These are phyloP conservation scores for Fusarium sp. DNA, from an alignment of 2,329 filamentous ascomycete genomes.

Conservation along the genomic window DNA sequence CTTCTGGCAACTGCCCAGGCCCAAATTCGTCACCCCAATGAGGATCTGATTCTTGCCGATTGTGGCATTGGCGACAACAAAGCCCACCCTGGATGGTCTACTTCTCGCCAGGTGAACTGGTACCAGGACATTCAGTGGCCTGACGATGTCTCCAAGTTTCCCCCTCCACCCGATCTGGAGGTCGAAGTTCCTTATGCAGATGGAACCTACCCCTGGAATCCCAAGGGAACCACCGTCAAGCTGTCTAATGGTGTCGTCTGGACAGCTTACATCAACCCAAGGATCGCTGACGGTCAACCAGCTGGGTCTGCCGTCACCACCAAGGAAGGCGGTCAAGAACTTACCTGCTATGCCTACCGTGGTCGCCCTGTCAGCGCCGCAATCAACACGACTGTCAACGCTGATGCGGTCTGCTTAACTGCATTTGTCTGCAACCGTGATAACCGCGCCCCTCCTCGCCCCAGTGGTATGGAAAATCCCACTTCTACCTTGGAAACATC, in stretches of 20 bases:
- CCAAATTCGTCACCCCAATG: conserved; percentile 43
- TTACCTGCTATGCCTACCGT: conserved; percentile 55
- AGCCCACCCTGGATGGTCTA: conserved; percentile 52
- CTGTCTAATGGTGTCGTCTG: conserved; percentile 52
- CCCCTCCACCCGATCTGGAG: conserved; percentile 50
- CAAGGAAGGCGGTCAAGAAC: conserved; percentile 50
- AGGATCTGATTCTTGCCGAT: conserved; percentile 53
- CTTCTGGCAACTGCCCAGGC: conserved; percentile 34
- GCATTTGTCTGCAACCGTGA: conserved; percentile 55
- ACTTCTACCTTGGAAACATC: conserved; percentile 48
- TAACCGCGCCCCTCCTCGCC: conserved; percentile 45
- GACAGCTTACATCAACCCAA: conserved; percentile 54
- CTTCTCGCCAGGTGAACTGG: conserved; percentile 57
- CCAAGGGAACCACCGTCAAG: conserved; percentile 49
- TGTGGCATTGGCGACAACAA: conserved; percentile 55
- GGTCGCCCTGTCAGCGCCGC: conserved; percentile 51
- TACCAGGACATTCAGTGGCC: conserved; percentile 52
- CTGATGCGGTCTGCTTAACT: conserved; percentile 51
- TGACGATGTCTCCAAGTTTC: conserved; percentile 46
- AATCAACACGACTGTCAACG: conserved; percentile 50
- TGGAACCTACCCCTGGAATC: conserved; percentile 52
- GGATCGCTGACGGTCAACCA: conserved; percentile 52
- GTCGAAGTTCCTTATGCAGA: conserved; percentile 52
- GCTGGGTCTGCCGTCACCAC: conserved; percentile 53
- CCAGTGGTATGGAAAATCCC: conserved; percentile 48